Evolutionary conservation across 202 grass and related monocot genomes (phyloP), one percentile per base, ranked within the genome.

Genomic region (Carex arenaria): DNA sequence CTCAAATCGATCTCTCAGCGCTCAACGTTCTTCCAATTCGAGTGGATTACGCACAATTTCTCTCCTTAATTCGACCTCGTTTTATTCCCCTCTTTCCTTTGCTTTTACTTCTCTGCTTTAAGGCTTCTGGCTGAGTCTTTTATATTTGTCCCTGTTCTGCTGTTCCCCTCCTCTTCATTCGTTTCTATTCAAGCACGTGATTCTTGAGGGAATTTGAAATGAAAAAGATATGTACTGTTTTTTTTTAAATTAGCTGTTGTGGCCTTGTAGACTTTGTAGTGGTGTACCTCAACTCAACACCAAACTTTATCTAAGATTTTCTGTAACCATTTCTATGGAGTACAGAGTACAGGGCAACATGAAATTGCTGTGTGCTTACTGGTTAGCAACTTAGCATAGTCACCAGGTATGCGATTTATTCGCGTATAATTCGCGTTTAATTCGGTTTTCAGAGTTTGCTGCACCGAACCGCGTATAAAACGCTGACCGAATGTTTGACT

Each of bases 131-230:
- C 4, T 15, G 47, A 65, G 80, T 69, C n/a, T 57, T 82, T 52
- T 82, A 82, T 82, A 82, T 69, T 68, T 82, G 52, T 78, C 17
- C 8, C 53, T 38, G 73, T 78, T 78, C 42, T 4, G 36, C 4
- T 38, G 36, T 40, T 31, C 14, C 18, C n/a, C 31, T 17, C 1
- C 34, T 34, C 63, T 68, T 69, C 43, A 34, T 19, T 51, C 20
- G 72, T 17, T 67, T 53, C 26, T 82, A 81, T 82, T 69, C 45
- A 51, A 36, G 45, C 80, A 82, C 80, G 80, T 82, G 80, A 82
- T 69, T 82, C 3, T 54, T 54, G 62, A 82, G 64, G 78, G 64
- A 36, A 69, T 65, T 68, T 82, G 64, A 82, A 82, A 23, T 69
- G 43, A 82, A 69, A 53, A 68, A 20, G 38, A 59, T 20, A 18